These are phyloP conservation scores for Ogataea kodamae DNA, from an alignment of 805 yeast species.

Conservation along the genomic window DNA sequence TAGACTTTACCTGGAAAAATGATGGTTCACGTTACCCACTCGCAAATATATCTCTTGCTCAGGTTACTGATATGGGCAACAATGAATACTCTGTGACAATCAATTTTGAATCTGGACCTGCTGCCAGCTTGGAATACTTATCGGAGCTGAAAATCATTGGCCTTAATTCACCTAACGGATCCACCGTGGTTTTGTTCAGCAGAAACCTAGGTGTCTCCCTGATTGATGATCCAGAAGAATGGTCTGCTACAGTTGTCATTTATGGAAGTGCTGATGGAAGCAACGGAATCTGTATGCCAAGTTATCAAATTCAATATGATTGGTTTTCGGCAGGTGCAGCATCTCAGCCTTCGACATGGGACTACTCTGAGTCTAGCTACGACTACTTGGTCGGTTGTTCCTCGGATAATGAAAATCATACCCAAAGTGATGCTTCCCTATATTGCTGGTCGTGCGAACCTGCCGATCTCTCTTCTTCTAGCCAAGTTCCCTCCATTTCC, in stretches of 20 bases:
- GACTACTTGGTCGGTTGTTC: conserved; percentile 29
- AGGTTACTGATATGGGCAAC: conserved; percentile 9
- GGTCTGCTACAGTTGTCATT: conserved; percentile 27
- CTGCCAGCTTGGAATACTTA: conserved; percentile 17
- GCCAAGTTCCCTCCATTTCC: too few relatives aligned
- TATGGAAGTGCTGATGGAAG: conserved; percentile 18
- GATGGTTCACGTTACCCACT: conserved; percentile 16
- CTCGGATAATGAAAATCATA: conserved; percentile 27
- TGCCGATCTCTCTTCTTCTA: too few relatives aligned
- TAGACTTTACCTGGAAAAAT: conserved; percentile 16
- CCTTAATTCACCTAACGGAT: conserved; percentile 26
- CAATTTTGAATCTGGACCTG: conserved; percentile 12
- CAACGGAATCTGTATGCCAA: conserved; percentile 23
- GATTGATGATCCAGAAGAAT: conserved; percentile 27
- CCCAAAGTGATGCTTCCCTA: conserved; percentile 17
- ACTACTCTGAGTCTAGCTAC: conserved; percentile 14
- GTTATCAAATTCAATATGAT: conserved; percentile 32
- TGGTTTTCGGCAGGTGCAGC: conserved; percentile 28
- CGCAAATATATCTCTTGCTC: conserved; percentile 15
- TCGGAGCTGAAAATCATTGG: conserved; percentile 31
- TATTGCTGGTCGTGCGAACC: conserved; percentile 14
- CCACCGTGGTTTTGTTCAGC: conserved; percentile 24
- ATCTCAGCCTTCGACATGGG: conserved; percentile 11
- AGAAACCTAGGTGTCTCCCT: conserved; percentile 20
- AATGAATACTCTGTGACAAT: conserved; percentile 18